Evolutionary conservation across 768 basidiomycete species (phyloP).

Genomic region (Russula brevipes): DNA sequence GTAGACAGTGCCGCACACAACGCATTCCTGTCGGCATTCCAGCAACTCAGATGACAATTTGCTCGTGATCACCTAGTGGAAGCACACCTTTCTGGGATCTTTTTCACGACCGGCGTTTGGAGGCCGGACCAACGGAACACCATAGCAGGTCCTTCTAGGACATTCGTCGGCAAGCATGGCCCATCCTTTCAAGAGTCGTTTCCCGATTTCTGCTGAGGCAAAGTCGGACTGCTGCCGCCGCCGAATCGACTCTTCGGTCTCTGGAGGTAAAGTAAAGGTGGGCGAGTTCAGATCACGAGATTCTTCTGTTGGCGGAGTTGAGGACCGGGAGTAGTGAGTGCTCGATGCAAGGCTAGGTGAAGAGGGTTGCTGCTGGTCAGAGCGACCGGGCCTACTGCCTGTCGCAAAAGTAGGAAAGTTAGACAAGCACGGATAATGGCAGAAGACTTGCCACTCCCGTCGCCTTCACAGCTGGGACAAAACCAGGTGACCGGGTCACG

Average conservation of each 20-base stretch:
- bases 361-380: conserved; percentile 17
- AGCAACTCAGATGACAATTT: neutral
- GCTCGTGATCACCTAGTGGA: conserved; percentile 2
- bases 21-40: conserved; percentile 21
- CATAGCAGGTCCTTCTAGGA: conserved; percentile 60
- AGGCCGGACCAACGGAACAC: conserved; percentile 78
- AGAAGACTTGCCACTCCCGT: conserved; percentile 32
- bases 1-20: conserved; percentile 25
- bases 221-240: conserved; percentile 77
- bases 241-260: conserved; percentile 58
- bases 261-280: conserved; percentile 56
- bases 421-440: neutral
- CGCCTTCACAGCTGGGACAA: conserved; percentile 61
- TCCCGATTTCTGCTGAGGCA: conserved; percentile 77
- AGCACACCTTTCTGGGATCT: conserved; percentile 60
- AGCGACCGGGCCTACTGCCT: conserved; percentile 5
- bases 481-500: conserved; percentile 43
- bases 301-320: conserved; percentile 75
- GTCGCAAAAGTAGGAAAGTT: conserved; percentile 2
- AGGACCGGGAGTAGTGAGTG: conserved; percentile 54
- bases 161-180: conserved; percentile 90
- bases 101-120: conserved; percentile 57
- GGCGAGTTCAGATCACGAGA: conserved; percentile 59
- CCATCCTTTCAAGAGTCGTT: conserved; percentile 74
- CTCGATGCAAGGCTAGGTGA: conserved; percentile 43